phyloP scores from a whole-genome alignment of 495 filamentous ascomycete genomes.

The Penicillium lagena region DNA sequence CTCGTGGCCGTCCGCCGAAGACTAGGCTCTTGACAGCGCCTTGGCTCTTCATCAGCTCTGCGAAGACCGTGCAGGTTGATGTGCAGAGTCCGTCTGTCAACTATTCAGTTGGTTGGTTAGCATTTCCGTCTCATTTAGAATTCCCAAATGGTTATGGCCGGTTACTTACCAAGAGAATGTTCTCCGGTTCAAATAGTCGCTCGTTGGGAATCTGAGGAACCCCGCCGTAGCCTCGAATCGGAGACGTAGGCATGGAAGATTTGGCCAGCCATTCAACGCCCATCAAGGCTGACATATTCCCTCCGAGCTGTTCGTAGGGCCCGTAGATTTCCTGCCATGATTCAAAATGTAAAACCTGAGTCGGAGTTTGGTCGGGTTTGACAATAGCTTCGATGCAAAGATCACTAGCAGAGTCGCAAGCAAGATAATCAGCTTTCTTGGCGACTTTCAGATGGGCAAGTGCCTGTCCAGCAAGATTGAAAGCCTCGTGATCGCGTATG shows the following conservation, averaged over 20 bases:
- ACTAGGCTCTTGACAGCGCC: constrained; percentile 40
- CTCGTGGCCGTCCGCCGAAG: constrained; percentile 38
- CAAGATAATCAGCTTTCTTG: not conserved
- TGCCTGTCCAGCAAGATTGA: constrained; percentile 32
- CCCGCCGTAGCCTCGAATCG: not conserved
- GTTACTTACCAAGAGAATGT: not conserved
- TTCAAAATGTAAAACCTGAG: constrained; percentile 21
- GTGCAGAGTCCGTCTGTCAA: constrained; percentile 40
- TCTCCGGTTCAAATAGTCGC: not conserved
- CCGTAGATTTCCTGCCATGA: constrained; percentile 46
- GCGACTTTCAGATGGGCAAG: not conserved
- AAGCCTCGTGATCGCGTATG: constrained; percentile 33
- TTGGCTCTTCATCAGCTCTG: constrained; percentile 46
- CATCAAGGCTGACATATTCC: constrained; percentile 32
- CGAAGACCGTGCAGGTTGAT: constrained; percentile 46
- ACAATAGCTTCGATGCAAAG: not conserved
- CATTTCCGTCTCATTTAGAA: not conserved
- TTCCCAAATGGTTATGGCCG: not conserved
- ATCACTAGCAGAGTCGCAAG: no score
- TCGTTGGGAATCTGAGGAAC: not conserved
- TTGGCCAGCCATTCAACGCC: no score
- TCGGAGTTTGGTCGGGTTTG: constrained; percentile 15
- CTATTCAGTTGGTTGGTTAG: not conserved
- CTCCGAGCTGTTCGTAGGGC: constrained; percentile 27
- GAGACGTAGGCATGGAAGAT: not conserved